A percentile compares a stretch with the other conserved stretches of the same genome.
These are phyloP conservation scores for Guadua angustifolia DNA, from an alignment of 176 grass and related monocot species.

Conservation along the genomic window DNA sequence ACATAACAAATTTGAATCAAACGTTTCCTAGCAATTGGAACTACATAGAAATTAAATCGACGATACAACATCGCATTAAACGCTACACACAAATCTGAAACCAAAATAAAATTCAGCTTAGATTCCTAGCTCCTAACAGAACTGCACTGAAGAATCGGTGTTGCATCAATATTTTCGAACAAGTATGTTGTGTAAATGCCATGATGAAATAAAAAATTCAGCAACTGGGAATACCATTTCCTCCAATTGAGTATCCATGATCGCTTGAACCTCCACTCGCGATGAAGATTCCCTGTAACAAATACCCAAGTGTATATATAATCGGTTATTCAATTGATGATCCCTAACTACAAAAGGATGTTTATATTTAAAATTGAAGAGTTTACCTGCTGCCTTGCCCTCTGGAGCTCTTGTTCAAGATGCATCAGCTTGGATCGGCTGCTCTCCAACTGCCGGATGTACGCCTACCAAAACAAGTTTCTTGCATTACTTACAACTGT, in stretches of 20 bases:
- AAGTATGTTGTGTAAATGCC: background rate
- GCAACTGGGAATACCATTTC: conserved; percentile 44
- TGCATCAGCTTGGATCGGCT: conserved; percentile 75
- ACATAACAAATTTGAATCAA: background rate
- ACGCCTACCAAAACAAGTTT: conserved; percentile 56
- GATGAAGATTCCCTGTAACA: conserved; percentile 78
- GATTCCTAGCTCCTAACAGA: background rate
- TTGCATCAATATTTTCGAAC: background rate
- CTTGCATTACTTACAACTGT: background rate
- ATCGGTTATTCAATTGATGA: too few species aligned
- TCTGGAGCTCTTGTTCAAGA: conserved; percentile 89
- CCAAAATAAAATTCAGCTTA: background rate
- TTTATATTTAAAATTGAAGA: background rate
- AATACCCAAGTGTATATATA: background rate
- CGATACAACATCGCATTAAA: background rate
- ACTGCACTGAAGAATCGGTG: background rate
- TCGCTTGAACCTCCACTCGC: conserved; percentile 63
- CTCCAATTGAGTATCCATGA: conserved; percentile 61
- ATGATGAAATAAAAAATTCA: background rate
- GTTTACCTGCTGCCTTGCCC: conserved; percentile 86
- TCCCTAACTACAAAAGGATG: background rate
- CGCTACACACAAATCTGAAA: background rate
- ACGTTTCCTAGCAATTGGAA: background rate
- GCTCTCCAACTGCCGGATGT: conserved; percentile 82
- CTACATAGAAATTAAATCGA: background rate